These are phyloP conservation scores for Hericium erinaceus DNA, from an alignment of 768 basidiomycete genomes.

Conservation along the genomic window DNA sequence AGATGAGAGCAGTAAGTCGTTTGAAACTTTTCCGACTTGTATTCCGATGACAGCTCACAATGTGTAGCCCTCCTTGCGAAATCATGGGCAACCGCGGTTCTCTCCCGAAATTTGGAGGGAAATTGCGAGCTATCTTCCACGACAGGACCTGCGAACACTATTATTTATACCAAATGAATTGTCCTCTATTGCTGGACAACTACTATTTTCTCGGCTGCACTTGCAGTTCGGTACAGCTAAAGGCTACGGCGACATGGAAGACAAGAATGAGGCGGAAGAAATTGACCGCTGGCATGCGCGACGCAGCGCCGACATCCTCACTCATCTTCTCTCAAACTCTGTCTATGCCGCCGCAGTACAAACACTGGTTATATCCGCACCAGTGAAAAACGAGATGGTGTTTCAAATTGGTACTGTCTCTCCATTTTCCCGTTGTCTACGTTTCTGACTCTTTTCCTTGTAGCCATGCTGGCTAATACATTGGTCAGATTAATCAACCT, in stretches of 20 bases:
- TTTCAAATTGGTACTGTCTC: conserved; percentile 49
- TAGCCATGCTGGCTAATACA: conserved; percentile 54
- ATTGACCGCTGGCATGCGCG: conserved; percentile 46
- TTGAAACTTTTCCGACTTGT: neutral
- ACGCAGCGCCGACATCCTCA: conserved; percentile 63
- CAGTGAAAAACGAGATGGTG: conserved; percentile 36
- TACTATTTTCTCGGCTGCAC: conserved; percentile 56
- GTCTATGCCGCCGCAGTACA: conserved; percentile 49
- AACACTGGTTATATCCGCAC: conserved; percentile 51
- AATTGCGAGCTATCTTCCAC: conserved; percentile 52
- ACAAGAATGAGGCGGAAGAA: conserved; percentile 24
- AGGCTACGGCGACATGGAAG: neutral
- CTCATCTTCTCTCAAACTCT: conserved; percentile 51
- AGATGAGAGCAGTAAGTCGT: conserved; percentile 23
- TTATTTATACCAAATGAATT: conserved; percentile 57
- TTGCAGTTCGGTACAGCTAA: conserved; percentile 44
- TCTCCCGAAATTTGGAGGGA: conserved; percentile 68
- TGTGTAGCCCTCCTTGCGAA: conserved; percentile 16
- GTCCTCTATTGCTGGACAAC: conserved; percentile 59
- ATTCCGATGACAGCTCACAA: conserved; percentile 21
- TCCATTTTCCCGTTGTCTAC: neutral
- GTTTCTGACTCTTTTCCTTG: neutral
- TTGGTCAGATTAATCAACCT: conserved; percentile 54
- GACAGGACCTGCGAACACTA: conserved; percentile 54
- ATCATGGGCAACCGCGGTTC: conserved; percentile 37